A percentile compares a stretch with the other conserved stretches of the same genome.
These are phyloP conservation scores for Hymenoscyphus repandus DNA, from an alignment of 2,329 filamentous ascomycete genomes.

Conservation along the genomic window DNA sequence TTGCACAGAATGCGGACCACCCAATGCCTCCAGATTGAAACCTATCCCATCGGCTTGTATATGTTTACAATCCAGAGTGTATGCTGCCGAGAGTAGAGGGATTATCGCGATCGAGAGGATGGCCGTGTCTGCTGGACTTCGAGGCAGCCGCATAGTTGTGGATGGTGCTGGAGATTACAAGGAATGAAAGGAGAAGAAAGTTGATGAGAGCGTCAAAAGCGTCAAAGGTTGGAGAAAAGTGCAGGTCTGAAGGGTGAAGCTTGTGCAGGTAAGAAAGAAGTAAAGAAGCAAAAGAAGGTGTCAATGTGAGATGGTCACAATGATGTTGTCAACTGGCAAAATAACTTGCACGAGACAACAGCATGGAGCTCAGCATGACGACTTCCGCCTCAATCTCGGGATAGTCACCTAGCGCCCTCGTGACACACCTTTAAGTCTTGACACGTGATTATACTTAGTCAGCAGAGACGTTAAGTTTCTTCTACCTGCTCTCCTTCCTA, in stretches of 20 bases:
- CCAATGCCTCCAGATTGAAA: slow-evolving; percentile 60
- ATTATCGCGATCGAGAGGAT: slow-evolving; percentile 27
- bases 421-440: too few species aligned
- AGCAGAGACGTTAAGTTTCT: too few species aligned
- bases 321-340: background rate
- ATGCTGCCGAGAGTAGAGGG: slow-evolving; percentile 23
- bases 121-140: slow-evolving; percentile 20
- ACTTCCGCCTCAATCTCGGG: too few species aligned
- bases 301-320: background rate
- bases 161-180: background rate
- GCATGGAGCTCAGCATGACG: too few species aligned
- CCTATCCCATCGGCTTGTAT: slow-evolving; percentile 52
- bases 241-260: background rate
- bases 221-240: background rate
- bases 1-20: slow-evolving; percentile 65
- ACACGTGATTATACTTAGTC: too few species aligned
- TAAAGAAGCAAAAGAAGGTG: background rate
- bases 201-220: background rate
- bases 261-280: background rate
- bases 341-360: too few species aligned
- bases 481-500: too few species aligned
- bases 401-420: too few species aligned
- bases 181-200: background rate
- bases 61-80: slow-evolving; percentile 57
- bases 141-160: slow-evolving; percentile 24